These are phyloP conservation scores for Cephaloascus albidus DNA, from an alignment of 805 yeast genomes.

Conservation along the genomic window DNA sequence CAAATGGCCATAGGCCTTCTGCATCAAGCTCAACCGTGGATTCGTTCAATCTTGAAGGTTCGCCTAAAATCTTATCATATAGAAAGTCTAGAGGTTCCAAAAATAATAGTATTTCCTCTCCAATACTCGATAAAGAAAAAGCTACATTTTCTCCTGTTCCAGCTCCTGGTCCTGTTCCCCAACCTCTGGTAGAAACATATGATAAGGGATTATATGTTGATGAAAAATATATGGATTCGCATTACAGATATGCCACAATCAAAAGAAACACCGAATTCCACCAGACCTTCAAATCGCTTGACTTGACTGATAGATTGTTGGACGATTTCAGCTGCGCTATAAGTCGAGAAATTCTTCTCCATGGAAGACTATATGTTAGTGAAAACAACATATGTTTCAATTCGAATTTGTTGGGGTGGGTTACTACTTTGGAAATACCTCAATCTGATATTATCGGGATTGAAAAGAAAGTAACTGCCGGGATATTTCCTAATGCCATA, in stretches of 20 bases:
- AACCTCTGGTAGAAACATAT: conserved; percentile 10
- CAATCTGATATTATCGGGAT: conserved; percentile 60
- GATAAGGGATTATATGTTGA: conserved; percentile 44
- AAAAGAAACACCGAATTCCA: conserved; percentile 62
- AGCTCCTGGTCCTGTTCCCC: no score
- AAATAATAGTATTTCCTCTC: conserved; percentile 2
- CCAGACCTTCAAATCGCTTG: conserved; percentile 56
- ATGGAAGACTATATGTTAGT: conserved; percentile 79
- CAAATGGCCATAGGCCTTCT: not conserved
- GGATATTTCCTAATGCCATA: conserved; percentile 86
- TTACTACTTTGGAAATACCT: conserved; percentile 67
- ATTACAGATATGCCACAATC: conserved; percentile 40
- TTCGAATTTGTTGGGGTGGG: conserved; percentile 85
- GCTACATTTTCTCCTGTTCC: not conserved
- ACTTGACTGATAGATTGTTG: conserved; percentile 59
- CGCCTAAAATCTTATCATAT: conserved; percentile 22
- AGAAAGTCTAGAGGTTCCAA: conserved; percentile 23
- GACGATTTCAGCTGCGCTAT: conserved; percentile 91
- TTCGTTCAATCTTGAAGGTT: not conserved
- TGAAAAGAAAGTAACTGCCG: conserved; percentile 81
- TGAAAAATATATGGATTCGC: conserved; percentile 49
- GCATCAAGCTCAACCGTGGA: not conserved
- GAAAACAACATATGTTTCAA: conserved; percentile 77
- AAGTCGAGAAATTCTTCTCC: conserved; percentile 75
- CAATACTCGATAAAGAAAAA: not conserved